Percentiles rank a stretch among this genome's conserved stretches.
These are phyloP conservation scores for Chrysopogon serrulatus DNA, from an alignment of 176 grass and related monocot genomes.

Conservation along the genomic window DNA sequence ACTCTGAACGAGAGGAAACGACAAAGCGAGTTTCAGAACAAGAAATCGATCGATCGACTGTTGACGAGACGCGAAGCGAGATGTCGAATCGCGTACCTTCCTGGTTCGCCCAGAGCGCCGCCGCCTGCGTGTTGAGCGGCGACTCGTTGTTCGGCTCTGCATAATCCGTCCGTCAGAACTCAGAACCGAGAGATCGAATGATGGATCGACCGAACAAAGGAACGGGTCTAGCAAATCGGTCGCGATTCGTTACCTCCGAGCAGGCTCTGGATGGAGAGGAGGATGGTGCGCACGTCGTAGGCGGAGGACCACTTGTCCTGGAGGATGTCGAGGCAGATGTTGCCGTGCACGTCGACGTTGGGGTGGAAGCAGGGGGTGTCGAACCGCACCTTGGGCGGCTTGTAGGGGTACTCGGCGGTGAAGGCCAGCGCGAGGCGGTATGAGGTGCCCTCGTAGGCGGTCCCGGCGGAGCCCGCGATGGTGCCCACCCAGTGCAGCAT, in stretches of 20 bases:
- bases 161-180: not conserved
- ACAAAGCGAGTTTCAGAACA: not conserved
- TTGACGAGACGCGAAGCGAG: not conserved
- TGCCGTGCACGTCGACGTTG: constrained; percentile 90
- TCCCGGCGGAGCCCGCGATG: constrained; percentile 68
- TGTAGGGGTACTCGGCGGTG: constrained; percentile 84
- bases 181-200: not conserved
- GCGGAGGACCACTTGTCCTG: constrained; percentile 98
- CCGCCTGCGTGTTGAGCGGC: constrained; percentile 87
- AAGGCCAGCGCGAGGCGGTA: constrained; percentile 86
- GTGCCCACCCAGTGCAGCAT: constrained; percentile 91
- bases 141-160: constrained; percentile 97
- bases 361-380: constrained; percentile 91
- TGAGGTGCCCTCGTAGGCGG: constrained; percentile 68
- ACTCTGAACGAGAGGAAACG: constrained; percentile 40
- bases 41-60: not conserved
- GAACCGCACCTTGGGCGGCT: constrained; percentile 93
- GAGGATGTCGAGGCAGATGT: constrained; percentile 96
- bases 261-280: constrained; percentile 93
- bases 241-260: constrained; percentile 44
- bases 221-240: not conserved
- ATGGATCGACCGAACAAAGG: not conserved
- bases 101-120: constrained; percentile 82
- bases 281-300: constrained; percentile 97
- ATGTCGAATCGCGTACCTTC: constrained; percentile 40